Evolutionary conservation across 208 protist genomes (phyloP).

Genomic region (Trypanosomatidae sp.): DNA sequence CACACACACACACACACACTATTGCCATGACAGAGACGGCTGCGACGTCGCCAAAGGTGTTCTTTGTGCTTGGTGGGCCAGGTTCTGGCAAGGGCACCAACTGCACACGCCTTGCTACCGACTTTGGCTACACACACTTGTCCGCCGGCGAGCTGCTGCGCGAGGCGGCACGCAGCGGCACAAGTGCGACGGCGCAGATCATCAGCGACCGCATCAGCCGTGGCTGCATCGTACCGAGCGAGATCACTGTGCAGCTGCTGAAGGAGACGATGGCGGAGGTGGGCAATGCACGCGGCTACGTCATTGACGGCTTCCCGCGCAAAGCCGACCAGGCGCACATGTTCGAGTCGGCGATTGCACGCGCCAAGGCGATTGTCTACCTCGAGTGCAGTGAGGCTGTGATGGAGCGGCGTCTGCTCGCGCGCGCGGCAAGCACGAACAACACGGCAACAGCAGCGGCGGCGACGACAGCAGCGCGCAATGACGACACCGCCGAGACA

Average conservation of each 20-base stretch:
- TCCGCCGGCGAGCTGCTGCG: constrained; percentile 78
- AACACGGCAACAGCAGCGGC: too few species aligned
- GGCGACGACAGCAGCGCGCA: constrained; percentile 4
- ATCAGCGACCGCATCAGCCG: constrained; percentile 42
- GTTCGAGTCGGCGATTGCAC: constrained; percentile 71
- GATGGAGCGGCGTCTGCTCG: constrained; percentile 57
- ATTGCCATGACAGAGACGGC: neutral
- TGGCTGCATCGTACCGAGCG: constrained; percentile 76
- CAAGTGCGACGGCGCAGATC: constrained; percentile 54
- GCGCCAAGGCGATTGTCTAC: constrained; percentile 51
- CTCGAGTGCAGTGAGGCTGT: constrained; percentile 66
- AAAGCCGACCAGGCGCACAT: constrained; percentile 73
- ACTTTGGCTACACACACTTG: constrained; percentile 81
- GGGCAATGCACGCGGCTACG: constrained; percentile 55
- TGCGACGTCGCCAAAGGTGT: constrained; percentile 29
- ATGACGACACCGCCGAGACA: constrained; percentile 67
- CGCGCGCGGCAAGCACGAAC: constrained; percentile 13
- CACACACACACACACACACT: neutral
- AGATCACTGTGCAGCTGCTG: constrained; percentile 81
- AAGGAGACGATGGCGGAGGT: constrained; percentile 33
- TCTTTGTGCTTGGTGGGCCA: constrained; percentile 82
- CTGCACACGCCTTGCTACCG: constrained; percentile 53
- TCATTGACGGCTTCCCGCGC: constrained; percentile 86
- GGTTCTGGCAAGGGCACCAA: constrained; percentile 81
- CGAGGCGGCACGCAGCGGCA: constrained; percentile 36